Evolutionary conservation across 208 protist genomes (phyloP).

Genomic region (Trypanosomatidae sp.): DNA sequence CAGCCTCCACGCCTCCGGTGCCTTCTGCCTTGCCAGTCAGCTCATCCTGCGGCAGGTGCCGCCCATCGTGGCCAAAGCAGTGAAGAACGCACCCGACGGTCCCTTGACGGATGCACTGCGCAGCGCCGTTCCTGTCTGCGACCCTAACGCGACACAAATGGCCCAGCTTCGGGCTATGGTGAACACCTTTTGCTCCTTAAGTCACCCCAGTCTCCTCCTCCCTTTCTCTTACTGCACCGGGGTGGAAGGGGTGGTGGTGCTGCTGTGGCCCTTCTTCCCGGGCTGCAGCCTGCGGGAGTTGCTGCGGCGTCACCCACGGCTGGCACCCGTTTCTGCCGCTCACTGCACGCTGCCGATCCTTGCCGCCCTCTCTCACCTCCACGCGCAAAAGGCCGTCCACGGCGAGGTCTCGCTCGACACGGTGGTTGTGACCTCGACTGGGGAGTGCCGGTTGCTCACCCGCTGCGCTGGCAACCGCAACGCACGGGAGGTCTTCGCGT

Average conservation of each 20-base stretch:
- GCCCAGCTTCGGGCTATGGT: neutral
- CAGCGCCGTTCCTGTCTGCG: conserved; percentile 14
- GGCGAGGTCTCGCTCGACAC: too few species aligned
- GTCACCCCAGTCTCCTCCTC: conserved; percentile 13
- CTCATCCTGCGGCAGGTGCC: too few species aligned
- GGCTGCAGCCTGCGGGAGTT: conserved; percentile 38
- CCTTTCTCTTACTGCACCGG: conserved; percentile 10
- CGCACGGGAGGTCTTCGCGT: conserved; percentile 17
- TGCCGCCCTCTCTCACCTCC: conserved; percentile 52
- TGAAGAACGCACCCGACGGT: conserved; percentile 2
- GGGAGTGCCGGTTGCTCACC: too few species aligned
- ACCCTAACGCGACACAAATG: neutral
- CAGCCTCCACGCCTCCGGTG: neutral
- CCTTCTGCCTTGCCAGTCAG: too few species aligned
- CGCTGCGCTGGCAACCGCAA: too few species aligned
- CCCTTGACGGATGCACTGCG: conserved; percentile 18
- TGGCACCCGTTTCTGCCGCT: conserved; percentile 13
- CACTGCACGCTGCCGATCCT: conserved; percentile 59
- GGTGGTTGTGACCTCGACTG: too few species aligned
- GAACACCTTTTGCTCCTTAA: neutral
- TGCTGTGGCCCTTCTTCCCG: conserved; percentile 40
- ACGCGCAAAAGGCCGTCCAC: conserved; percentile 52
- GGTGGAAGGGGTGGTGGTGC: conserved; percentile 9
- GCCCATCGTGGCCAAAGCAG: conserved; percentile 12
- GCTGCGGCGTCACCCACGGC: conserved; percentile 18